Conservation (phyloP, 2,329 filamentous ascomycete genomes). For the Exophiala sp. region DNA sequence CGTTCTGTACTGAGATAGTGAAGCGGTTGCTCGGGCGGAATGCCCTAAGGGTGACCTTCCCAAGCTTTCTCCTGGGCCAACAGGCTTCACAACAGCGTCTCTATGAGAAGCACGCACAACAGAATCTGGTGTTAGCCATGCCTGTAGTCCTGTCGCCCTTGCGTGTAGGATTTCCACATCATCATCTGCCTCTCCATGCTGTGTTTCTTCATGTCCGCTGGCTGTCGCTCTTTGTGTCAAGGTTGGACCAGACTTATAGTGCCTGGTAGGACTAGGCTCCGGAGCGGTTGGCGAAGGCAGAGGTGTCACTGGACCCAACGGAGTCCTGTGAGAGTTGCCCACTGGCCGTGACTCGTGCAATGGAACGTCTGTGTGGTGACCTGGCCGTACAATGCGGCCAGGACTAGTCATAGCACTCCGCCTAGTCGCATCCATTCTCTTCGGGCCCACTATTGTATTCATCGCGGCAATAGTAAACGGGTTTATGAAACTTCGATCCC, state of each 20-base stretch:
- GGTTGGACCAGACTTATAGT: conserved; percentile 23
- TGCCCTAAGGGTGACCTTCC: background rate
- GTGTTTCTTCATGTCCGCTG: background rate
- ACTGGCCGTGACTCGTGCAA: background rate
- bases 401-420: background rate
- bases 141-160: conserved; percentile 4
- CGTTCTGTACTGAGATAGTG: background rate
- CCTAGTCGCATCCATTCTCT: conserved; percentile 6
- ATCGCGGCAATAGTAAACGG: conserved; percentile 37
- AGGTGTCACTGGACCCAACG: background rate
- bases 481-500: conserved; percentile 24
- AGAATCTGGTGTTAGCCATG: conserved; percentile 14
- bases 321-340: background rate
- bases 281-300: conserved; percentile 13
- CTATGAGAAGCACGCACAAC: background rate
- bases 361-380: background rate
- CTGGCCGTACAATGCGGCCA: background rate
- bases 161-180: background rate
- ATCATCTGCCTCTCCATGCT: background rate
- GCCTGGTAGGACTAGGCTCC: background rate
- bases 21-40: background rate
- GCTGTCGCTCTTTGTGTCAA: conserved; percentile 8
- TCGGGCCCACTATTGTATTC: conserved; percentile 26
- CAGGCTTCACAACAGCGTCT: background rate
- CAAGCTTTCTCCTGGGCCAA: background rate